These are phyloP conservation scores for Fusarium sterilihyphosum DNA, from an alignment of 2,329 filamentous ascomycete genomes.

Conservation along the genomic window DNA sequence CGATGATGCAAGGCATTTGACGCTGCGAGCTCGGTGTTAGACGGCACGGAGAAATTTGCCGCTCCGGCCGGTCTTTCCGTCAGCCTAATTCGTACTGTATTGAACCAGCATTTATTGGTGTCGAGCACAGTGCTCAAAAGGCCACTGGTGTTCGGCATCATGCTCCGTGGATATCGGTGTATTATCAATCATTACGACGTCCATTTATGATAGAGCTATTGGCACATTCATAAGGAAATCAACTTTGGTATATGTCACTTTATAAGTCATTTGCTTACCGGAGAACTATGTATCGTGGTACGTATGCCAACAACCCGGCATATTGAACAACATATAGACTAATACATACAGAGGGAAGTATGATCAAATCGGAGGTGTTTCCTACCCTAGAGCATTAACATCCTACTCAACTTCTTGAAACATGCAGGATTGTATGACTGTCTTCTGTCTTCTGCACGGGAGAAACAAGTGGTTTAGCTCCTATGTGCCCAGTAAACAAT, in stretches of 20 bases:
- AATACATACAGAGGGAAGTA: no score
- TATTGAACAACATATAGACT: not conserved
- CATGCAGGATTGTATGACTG: not conserved
- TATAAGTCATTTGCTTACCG: no score
- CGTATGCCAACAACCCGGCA: not conserved
- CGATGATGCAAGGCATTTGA: conserved; percentile 45
- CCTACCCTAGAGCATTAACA: not conserved
- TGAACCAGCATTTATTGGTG: rapidly evolving
- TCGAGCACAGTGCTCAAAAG: not conserved
- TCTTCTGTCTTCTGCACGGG: no score
- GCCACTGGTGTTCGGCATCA: not conserved
- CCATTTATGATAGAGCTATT: not conserved
- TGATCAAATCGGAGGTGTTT: not conserved
- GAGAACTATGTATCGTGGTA: not conserved
- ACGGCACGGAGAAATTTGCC: conserved; percentile 50
- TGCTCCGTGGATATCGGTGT: conserved; percentile 12
- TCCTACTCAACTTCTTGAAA: no score
- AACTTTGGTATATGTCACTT: no score
- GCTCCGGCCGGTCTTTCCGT: conserved; percentile 37
- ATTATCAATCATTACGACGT: conserved; percentile 1
- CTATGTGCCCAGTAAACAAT: not conserved
- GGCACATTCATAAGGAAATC: rapidly evolving
- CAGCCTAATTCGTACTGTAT: not conserved
- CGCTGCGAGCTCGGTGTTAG: conserved; percentile 46
- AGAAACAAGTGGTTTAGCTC: not conserved